Conservation (phyloP, 176 grass and related monocot species). For the Oryza glumipatula region DNA sequence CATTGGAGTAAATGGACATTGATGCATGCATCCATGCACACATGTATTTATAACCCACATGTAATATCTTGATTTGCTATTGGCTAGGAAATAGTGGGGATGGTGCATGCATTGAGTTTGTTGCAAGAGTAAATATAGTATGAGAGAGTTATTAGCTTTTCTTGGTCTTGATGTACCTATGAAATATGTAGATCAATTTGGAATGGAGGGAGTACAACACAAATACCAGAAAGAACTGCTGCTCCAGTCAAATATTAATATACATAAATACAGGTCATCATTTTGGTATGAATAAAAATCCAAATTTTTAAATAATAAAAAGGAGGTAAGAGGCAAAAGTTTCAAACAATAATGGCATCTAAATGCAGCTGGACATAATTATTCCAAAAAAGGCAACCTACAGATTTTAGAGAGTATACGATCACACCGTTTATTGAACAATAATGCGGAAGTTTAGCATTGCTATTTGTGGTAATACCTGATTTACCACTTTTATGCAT, state of each 20-base stretch:
- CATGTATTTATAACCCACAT: no score
- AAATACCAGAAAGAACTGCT: constrained; percentile 11
- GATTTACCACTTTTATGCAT: constrained; percentile 16
- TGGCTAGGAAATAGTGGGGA: no score
- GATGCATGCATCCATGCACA: no score
- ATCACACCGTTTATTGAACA: not conserved
- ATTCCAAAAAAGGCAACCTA: not conserved
- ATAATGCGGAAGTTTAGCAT: not conserved
- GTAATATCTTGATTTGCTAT: no score
- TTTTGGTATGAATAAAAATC: constrained; percentile 29
- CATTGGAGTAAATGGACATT: no score
- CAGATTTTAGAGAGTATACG: not conserved
- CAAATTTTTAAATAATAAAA: not conserved
- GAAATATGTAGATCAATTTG: no score
- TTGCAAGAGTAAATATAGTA: no score
- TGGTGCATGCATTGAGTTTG: no score
- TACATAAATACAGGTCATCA: constrained; percentile 13
- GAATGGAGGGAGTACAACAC: not conserved
- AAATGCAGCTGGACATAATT: not conserved
- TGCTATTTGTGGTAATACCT: not conserved
- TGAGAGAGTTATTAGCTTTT: no score
- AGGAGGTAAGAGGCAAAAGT: not conserved
- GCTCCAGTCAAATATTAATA: constrained; percentile 17
- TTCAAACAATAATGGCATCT: not conserved
- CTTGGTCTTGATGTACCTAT: no score